Evolutionary conservation across 768 basidiomycete species (phyloP).

Genomic region (Hericium alpestre): DNA sequence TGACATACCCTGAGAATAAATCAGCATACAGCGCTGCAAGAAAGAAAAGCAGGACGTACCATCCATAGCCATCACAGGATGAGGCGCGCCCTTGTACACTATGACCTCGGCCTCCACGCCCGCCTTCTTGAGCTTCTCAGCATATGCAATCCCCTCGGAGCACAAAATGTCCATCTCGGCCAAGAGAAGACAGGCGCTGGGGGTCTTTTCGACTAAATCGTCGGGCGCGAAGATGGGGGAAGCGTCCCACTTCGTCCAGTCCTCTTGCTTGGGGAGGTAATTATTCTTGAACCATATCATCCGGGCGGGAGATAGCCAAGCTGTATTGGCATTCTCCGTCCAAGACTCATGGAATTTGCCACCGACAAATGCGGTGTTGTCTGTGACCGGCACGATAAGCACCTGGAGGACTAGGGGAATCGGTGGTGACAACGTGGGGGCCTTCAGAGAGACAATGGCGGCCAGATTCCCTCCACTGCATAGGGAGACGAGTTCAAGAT

Average conservation of each 20-base stretch:
- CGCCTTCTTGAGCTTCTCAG: constrained; percentile 38
- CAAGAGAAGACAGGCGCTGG: constrained; percentile 52
- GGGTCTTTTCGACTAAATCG: constrained; percentile 37
- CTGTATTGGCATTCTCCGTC: constrained; percentile 45
- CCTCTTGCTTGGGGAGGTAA: constrained; percentile 54
- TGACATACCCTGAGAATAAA: constrained; percentile 5
- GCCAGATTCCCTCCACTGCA: constrained; percentile 62
- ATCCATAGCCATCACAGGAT: constrained; percentile 69
- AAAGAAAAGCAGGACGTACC: constrained; percentile 28
- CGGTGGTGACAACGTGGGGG: constrained; percentile 34
- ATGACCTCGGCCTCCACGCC: constrained; percentile 46
- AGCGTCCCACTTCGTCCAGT: constrained; percentile 55
- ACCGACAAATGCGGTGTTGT: constrained; percentile 49
- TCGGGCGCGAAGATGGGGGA: constrained; percentile 64
- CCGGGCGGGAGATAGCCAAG: constrained; percentile 48
- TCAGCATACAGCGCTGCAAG: not conserved
- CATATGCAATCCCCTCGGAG: constrained; percentile 58
- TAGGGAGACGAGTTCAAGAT: too few relatives aligned
- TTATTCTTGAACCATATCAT: constrained; percentile 69
- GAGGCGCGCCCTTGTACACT: constrained; percentile 55
- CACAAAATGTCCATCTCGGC: constrained; percentile 56
- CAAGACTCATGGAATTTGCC: constrained; percentile 35
- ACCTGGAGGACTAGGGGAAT: constrained; percentile 52
- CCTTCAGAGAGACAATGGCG: constrained; percentile 54
- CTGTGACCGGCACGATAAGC: constrained; percentile 60